Conservation (phyloP, 352 stramenopile genomes). For the Plasmopara viticola region DNA sequence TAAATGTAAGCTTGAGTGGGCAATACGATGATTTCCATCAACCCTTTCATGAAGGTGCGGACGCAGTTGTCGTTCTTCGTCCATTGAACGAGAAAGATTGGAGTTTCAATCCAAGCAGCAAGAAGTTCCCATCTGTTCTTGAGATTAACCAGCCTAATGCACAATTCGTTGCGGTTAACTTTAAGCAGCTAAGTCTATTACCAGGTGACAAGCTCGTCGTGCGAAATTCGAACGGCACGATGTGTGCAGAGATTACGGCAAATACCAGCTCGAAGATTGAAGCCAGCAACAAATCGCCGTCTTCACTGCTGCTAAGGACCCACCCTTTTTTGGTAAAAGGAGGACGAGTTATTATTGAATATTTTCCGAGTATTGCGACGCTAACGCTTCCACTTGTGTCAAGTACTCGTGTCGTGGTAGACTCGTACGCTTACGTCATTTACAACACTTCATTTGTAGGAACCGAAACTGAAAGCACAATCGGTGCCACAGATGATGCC, state of each 20-base stretch:
- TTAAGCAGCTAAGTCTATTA: slow-evolving; percentile 23
- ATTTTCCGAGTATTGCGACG: slow-evolving; percentile 44
- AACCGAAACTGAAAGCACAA: slow-evolving; percentile 33
- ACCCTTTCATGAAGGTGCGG: slow-evolving; percentile 7
- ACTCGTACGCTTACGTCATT: slow-evolving; percentile 33
- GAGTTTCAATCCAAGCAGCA: slow-evolving; percentile 14
- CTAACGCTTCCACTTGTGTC: slow-evolving; percentile 31
- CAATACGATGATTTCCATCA: slow-evolving; percentile 1
- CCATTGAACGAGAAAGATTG: slow-evolving; percentile 14
- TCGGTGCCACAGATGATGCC: slow-evolving; percentile 41
- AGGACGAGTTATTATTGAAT: slow-evolving; percentile 35
- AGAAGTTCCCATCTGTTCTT: slow-evolving; percentile 9
- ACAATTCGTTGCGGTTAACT: slow-evolving; percentile 27
- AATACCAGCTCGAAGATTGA: slow-evolving; percentile 1
- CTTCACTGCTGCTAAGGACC: slow-evolving; percentile 25
- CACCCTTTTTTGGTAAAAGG: slow-evolving; percentile 42
- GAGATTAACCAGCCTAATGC: slow-evolving; percentile 18
- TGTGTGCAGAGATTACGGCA: slow-evolving; percentile 9
- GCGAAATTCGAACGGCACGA: slow-evolving; percentile 10
- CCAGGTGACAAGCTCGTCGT: slow-evolving; percentile 27
- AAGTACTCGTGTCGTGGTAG: slow-evolving; percentile 26
- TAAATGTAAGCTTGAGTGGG: slow-evolving; percentile 11
- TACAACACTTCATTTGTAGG: neutral
- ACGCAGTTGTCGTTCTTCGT: slow-evolving; percentile 14
- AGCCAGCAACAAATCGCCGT: slow-evolving; percentile 9